Evolutionary conservation across 2,329 filamentous ascomycete genomes (phyloP), one percentile per base, ranked within the genome.

Genomic region (Periconia digitata): DNA sequence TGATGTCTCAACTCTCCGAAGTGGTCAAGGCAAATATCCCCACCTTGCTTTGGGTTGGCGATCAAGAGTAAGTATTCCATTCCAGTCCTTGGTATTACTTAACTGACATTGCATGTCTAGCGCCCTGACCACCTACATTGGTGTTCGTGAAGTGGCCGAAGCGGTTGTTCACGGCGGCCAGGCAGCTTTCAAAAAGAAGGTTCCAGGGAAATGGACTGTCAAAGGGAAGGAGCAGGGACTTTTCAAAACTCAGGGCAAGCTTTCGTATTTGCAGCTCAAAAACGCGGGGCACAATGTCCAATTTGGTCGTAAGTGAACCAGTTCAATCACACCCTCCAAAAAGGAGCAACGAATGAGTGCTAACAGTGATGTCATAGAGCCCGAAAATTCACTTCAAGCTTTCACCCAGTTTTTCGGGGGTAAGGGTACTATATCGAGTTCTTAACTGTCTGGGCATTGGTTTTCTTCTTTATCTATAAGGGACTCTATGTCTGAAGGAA

Each of bases 371-470:
- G 4, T 20, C 3, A n/a, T 21, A 38, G 42, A 44, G 21, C 34
- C 42, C n/a, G 15, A 44, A 34, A 20, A 29, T 13, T 20, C 27
- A 1, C 34, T 38, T 4, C 16, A 38, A 24, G 42, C 42, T 10
- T 44, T 44, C 42, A 29, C n/a, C 5, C 29, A 43, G 29, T 43
- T 36, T 20, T 36, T 36, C 42, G 5, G 24, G 12, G 35, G 35
- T 10, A 38, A 38, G 12, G 35, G 35, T 17, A 16, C 18, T 8
- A 38, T 38, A 4, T 6, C 35, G 20, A 38, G 35, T 16, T 18
- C 35, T 17, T 38, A 21, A 17, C 4, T 3, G 3, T 12, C 27
- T 10, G 8, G 10, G 10, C 10, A 12, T 32, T 32, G 8, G 4
- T 32, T 10, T 4, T 10, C 3, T 3, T 32, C 27, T n/a, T n/a